Evolutionary conservation across 352 stramenopile species (phyloP), one percentile per base, ranked within the genome.

Genomic region (Phytopythium sindhum): DNA sequence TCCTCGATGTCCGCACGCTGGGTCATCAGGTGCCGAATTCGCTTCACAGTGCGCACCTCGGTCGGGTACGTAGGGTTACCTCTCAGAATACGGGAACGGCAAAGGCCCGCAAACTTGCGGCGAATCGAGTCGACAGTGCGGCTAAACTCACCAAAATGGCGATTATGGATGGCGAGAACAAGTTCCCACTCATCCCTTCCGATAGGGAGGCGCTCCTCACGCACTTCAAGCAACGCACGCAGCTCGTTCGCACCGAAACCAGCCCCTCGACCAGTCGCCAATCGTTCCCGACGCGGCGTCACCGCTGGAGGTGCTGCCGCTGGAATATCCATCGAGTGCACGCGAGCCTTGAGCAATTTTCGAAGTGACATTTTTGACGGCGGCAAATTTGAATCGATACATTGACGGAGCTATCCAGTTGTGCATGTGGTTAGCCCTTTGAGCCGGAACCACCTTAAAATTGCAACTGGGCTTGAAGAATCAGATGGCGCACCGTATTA

Each of bases 111-210:
- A 56, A 56, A 41, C 7, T 56, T 56, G 1, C 50, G 29, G 24
- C 50, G 24, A 17, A 56, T 35, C 14, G 50, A 56, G 10, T 56
- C 31, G 2, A 41, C 48, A 19, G 48, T 55, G 2, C 48, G 48
- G 4, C 26, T 41, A 7, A 41, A 24, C 29, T 42, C 28, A 42
- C 17, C 17, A 19, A 57, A 57, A 3, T 53, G 45, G 14, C 45
- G 45, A 33, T 53, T 53, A 14, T 53, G 11, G 12, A 53, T 53
- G n/a, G 23, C 23, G 10, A 53, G 45, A 10, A n/a, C 45, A 33
- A 53, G 23, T 24, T 53, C 51, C 28, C 51, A 57, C 51, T 57
- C 26, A 19, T 57, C 51, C 12, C 26, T 41, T 42, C 29, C 51
- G 19, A 57, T 42, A 0, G 51, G 51, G 6, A 57, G 51, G 28